phyloP scores from a whole-genome alignment of 345 rosid genomes.

The Euphorbia pulcherrima region DNA sequence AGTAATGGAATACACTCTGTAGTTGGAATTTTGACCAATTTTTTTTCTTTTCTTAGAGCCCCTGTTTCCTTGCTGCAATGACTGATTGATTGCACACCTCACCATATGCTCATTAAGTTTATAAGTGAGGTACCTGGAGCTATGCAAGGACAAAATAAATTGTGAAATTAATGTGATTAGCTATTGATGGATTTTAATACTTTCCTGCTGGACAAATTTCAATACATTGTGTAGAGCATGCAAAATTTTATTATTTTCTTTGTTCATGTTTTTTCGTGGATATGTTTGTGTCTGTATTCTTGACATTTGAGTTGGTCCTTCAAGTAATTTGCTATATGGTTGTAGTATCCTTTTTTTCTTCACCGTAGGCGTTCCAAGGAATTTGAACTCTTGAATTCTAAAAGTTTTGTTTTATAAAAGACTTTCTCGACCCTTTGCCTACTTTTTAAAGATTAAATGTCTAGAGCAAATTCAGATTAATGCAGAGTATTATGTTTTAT shows the following conservation, averaged over 20 bases:
- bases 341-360: not conserved
- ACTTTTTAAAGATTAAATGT: not conserved
- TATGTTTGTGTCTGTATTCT: not conserved
- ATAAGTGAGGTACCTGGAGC: not conserved
- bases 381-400: not conserved
- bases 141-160: too few species aligned
- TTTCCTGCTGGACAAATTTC: not conserved
- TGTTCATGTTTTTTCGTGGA: not conserved
- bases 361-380: not conserved
- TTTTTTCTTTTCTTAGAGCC: not conserved
- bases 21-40: not conserved
- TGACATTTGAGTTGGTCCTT: not conserved
- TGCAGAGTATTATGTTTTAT: not conserved
- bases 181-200: not conserved
- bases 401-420: not conserved
- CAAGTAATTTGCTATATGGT: not conserved
- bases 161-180: too few species aligned
- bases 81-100: not conserved
- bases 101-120: not conserved
- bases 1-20: not conserved
- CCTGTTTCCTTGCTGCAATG: not conserved
- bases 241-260: not conserved
- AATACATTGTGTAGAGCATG: not conserved
- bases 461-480: not conserved
- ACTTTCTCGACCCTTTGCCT: not conserved